phyloP scores from a whole-genome alignment of 2,329 filamentous ascomycete genomes.

The Zymoseptoria ardabiliae region DNA sequence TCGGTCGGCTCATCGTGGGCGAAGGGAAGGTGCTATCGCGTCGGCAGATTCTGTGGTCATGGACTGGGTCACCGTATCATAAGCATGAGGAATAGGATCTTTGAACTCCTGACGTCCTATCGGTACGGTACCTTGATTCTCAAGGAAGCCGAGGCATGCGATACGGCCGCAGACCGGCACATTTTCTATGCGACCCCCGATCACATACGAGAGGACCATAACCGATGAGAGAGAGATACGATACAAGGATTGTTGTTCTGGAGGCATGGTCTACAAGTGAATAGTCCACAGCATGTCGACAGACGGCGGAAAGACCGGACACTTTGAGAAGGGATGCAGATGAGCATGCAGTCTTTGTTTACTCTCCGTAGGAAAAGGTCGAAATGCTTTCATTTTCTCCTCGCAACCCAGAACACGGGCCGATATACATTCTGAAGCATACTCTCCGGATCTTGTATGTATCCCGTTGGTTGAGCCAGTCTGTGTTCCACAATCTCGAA shows the following conservation, averaged over 20 bases:
- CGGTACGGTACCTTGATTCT: neutral
- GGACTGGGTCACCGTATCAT: neutral
- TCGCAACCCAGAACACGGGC: constrained; percentile 77
- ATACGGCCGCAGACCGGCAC: neutral
- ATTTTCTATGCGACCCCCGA: neutral
- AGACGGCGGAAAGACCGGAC: no score
- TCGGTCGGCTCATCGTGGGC: constrained; percentile 20
- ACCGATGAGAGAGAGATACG: no score
- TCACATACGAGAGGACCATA: no score
- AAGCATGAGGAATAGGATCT: neutral
- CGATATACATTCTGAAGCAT: constrained; percentile 80
- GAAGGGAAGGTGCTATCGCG: neutral
- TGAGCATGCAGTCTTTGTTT: no score
- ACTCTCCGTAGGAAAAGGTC: no score
- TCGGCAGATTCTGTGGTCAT: neutral
- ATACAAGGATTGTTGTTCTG: no score
- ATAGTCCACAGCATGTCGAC: no score
- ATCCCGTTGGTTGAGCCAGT: constrained; percentile 61
- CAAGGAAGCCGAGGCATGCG: neutral
- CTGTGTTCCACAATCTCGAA: constrained; percentile 56
- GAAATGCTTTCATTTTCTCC: constrained; percentile 47
- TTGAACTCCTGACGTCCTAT: neutral
- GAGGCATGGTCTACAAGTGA: no score
- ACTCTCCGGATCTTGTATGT: constrained; percentile 76
- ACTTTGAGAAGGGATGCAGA: no score